These are phyloP conservation scores for Ligustrum vulgare DNA, from an alignment of 257 asterid genomes.

Conservation along the genomic window DNA sequence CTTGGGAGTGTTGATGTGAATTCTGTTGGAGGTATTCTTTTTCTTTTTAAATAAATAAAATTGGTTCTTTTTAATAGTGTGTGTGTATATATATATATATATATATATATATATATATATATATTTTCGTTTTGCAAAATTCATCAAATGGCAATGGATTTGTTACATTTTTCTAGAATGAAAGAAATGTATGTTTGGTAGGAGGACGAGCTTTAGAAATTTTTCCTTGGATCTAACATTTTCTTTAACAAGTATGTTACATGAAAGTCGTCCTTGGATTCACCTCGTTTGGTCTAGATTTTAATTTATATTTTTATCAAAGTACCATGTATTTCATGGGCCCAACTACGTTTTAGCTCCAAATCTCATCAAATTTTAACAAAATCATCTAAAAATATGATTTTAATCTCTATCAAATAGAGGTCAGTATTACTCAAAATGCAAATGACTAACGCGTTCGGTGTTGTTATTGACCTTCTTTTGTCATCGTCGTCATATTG, in stretches of 20 bases:
- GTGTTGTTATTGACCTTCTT: neutral
- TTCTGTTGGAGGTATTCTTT: slow-evolving; percentile 73
- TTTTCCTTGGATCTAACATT: neutral
- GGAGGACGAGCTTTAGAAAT: neutral
- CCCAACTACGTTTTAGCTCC: too few species aligned
- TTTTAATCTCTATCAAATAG: too few species aligned
- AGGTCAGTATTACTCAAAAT: too few species aligned
- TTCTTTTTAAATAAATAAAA: neutral
- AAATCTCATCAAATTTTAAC: too few species aligned
- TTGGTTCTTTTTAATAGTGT: too few species aligned
- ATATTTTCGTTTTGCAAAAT: neutral
- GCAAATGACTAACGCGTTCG: neutral
- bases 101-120: too few species aligned
- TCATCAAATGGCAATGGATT: neutral
- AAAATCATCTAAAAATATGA: too few species aligned
- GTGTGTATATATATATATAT: too few species aligned
- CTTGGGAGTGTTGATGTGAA: slow-evolving; percentile 84
- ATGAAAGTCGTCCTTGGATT: neutral
- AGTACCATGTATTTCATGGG: too few species aligned
- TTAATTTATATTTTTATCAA: too few species aligned
- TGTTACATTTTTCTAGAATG: neutral
- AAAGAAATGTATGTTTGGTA: neutral
- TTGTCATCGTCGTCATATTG: slow-evolving; percentile 1
- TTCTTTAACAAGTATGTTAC: neutral
- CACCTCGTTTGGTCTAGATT: too few species aligned